Percentiles rank a stretch among this genome's conserved stretches.
phyloP scores from a whole-genome alignment of 495 filamentous ascomycete genomes.

The Physcia stellaris region DNA sequence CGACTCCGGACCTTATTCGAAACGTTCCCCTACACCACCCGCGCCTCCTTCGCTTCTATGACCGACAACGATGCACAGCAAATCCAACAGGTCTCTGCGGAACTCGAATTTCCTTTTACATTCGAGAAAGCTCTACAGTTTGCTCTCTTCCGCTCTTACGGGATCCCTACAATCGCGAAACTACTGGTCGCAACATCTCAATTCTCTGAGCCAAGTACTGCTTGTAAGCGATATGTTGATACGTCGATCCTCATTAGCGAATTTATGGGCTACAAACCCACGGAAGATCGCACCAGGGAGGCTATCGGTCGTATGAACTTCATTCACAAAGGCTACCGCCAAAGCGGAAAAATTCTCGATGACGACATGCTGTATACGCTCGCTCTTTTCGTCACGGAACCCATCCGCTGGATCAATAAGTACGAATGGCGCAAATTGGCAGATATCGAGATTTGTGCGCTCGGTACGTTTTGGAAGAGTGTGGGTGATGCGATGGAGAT shows the following conservation, averaged over 20 bases:
- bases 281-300: constrained; percentile 30
- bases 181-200: constrained; percentile 45
- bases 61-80: constrained; percentile 45
- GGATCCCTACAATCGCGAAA: constrained; percentile 46
- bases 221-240: constrained; percentile 51
- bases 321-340: constrained; percentile 46
- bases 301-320: constrained; percentile 53
- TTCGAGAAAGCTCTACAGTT: constrained; percentile 45
- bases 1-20: constrained; percentile 29
- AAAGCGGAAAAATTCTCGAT: constrained; percentile 45
- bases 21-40: constrained; percentile 37
- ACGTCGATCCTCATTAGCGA: constrained; percentile 46
- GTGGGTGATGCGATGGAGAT: constrained; percentile 49
- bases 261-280: constrained; percentile 27
- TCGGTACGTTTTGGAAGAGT: constrained; percentile 52
- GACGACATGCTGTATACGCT: constrained; percentile 58
- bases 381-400: constrained; percentile 45
- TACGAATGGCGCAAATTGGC: constrained; percentile 53
- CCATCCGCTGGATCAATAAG: constrained; percentile 37
- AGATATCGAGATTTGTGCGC: constrained; percentile 50
- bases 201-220: constrained; percentile 36
- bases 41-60: constrained; percentile 44
- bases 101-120: constrained; percentile 45
- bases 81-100: constrained; percentile 34
- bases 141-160: constrained; percentile 57